A percentile compares a stretch with the other conserved stretches of the same genome.
phyloP scores from a whole-genome alignment of 495 filamentous ascomycete species.

The Poronia punctata region DNA sequence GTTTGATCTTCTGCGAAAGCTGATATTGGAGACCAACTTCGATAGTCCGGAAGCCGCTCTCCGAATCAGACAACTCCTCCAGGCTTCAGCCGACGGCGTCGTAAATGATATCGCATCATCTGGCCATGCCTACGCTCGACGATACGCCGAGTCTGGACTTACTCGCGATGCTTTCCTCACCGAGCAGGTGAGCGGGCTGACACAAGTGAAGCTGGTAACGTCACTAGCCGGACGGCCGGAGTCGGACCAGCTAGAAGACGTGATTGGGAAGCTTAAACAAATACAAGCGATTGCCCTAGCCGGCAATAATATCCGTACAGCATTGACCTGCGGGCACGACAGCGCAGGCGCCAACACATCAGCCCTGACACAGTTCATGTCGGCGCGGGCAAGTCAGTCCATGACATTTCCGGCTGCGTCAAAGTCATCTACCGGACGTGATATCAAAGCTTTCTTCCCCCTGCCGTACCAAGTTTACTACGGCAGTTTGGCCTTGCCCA shows the following conservation, averaged over 20 bases:
- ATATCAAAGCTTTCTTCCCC: conserved; percentile 78
- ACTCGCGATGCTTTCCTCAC: conserved; percentile 59
- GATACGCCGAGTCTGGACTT: conserved; percentile 73
- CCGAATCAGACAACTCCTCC: conserved; percentile 78
- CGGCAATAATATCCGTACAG: conserved; percentile 57
- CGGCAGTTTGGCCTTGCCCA: conserved; percentile 69
- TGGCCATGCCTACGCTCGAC: conserved; percentile 77
- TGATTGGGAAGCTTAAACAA: conserved; percentile 79
- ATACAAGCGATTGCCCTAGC: conserved; percentile 71
- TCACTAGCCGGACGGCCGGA: conserved; percentile 45
- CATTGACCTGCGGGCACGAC: conserved; percentile 78
- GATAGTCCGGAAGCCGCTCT: conserved; percentile 69
- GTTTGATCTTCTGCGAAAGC: conserved; percentile 74
- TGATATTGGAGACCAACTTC: conserved; percentile 85
- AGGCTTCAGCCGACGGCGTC: conserved; percentile 80
- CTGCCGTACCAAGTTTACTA: conserved; percentile 98
- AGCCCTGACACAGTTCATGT: conserved; percentile 65
- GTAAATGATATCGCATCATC: conserved; percentile 81
- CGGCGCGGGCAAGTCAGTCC: conserved; percentile 43
- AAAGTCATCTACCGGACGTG: conserved; percentile 25
- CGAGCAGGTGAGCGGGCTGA: conserved; percentile 79
- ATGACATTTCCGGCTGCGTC: conserved; percentile 29
- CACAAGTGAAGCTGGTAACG: conserved; percentile 82
- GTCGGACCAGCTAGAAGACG: conserved; percentile 58
- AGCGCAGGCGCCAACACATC: conserved; percentile 62